Evolutionary conservation across 1,139 yeast genomes (phyloP).

Genomic region (Candida sojae): DNA sequence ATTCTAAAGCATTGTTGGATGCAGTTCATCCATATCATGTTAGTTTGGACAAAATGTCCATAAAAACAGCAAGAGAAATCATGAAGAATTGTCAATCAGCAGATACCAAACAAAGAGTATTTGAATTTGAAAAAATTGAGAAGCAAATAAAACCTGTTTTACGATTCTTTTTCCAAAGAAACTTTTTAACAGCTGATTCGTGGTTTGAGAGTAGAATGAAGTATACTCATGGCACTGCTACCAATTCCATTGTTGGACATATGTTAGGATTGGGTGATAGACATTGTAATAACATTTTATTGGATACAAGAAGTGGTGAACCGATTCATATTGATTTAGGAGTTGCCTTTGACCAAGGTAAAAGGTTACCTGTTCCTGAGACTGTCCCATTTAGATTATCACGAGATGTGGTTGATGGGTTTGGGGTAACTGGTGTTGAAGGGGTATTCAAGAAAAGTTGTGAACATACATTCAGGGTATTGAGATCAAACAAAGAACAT

Average conservation of each 20-base stretch:
- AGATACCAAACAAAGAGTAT: slow-evolving; percentile 46
- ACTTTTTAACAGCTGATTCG: slow-evolving; percentile 62
- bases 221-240: slow-evolving; percentile 81
- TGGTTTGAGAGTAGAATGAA: slow-evolving; percentile 72
- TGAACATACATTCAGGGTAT: slow-evolving; percentile 69
- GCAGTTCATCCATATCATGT: slow-evolving; percentile 62
- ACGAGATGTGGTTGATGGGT: slow-evolving; percentile 87
- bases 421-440: slow-evolving; percentile 80
- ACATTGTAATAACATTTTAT: slow-evolving; percentile 83
- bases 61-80: slow-evolving; percentile 60
- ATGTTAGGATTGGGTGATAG: slow-evolving; percentile 93
- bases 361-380: slow-evolving; percentile 81
- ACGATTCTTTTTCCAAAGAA: slow-evolving; percentile 67
- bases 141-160: slow-evolving; percentile 64
- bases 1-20: slow-evolving; percentile 73
- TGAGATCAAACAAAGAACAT: slow-evolving; percentile 66
- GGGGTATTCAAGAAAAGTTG: slow-evolving; percentile 76
- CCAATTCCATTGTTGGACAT: slow-evolving; percentile 84
- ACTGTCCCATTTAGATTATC: slow-evolving; percentile 91
- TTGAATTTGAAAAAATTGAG: slow-evolving; percentile 54
- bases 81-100: slow-evolving; percentile 63
- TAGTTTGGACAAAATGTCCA: slow-evolving; percentile 39
- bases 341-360: slow-evolving; percentile 94
- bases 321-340: slow-evolving; percentile 96
- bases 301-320: slow-evolving; percentile 82